Conservation (phyloP, 345 rosid species). For the Psidium friedrichsthalianum region DNA sequence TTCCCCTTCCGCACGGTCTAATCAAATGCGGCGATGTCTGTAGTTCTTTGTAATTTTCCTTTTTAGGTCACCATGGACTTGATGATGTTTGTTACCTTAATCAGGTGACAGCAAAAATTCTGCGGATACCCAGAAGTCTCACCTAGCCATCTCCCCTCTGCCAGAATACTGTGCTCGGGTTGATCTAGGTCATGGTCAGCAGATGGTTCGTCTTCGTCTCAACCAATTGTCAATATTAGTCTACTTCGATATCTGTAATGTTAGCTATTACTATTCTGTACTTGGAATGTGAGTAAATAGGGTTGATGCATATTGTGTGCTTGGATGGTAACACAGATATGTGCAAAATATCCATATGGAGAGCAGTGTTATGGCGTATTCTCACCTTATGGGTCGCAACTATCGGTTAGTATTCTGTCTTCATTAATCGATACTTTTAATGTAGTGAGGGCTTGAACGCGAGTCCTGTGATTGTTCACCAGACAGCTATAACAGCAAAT, state of each 20-base stretch:
- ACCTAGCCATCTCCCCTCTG: constrained; percentile 29
- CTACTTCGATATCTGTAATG: background rate
- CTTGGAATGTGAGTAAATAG: background rate
- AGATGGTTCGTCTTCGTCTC: constrained; percentile 31
- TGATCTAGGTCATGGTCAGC: constrained; percentile 64
- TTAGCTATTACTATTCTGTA: background rate
- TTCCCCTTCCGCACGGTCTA: background rate
- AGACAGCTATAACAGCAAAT: background rate
- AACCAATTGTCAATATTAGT: background rate
- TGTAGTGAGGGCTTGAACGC: background rate
- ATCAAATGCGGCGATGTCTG: background rate
- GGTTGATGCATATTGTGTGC: background rate
- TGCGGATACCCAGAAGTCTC: constrained; percentile 37
- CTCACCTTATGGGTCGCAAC: constrained; percentile 60
- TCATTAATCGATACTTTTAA: background rate
- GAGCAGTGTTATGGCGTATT: constrained; percentile 73
- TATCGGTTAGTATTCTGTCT: constrained; percentile 25
- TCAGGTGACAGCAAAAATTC: constrained; percentile 51
- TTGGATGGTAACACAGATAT: constrained; percentile 24
- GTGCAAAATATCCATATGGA: constrained; percentile 44
- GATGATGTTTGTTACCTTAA: background rate
- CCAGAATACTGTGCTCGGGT: constrained; percentile 34
- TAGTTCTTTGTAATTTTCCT: background rate
- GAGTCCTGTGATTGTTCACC: background rate
- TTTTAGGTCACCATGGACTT: background rate